Conservation (phyloP, 768 basidiomycete genomes). For the Russula earlei region DNA sequence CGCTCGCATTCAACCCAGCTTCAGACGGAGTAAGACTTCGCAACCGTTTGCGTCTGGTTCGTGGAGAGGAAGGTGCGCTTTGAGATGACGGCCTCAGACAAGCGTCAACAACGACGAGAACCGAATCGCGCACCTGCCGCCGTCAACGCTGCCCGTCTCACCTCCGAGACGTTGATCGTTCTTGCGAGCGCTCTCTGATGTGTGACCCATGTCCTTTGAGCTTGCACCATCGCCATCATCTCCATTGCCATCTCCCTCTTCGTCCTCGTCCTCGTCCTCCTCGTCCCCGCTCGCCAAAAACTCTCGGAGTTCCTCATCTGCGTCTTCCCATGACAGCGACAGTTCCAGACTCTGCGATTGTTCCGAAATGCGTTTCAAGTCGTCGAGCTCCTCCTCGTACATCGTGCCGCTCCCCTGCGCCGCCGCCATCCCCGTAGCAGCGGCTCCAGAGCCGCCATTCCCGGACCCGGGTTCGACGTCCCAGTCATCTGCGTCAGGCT, state of each 20-base stretch:
- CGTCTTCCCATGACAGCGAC: constrained; percentile 17
- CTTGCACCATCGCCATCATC: constrained; percentile 24
- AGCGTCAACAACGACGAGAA: not conserved
- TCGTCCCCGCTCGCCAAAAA: constrained; percentile 21
- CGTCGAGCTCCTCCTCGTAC: constrained; percentile 19
- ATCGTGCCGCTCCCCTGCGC: constrained; percentile 13
- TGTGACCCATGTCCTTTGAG: not conserved
- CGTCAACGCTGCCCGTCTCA: constrained; percentile 38
- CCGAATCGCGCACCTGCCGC: constrained; percentile 30
- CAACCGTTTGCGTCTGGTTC: constrained; percentile 52
- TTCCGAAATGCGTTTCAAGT: constrained; percentile 13
- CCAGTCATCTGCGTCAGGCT: constrained; percentile 62
- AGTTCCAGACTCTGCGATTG: constrained; percentile 12
- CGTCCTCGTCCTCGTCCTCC: constrained; percentile 28
- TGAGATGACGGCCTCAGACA: constrained; percentile 3
- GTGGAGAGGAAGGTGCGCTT: constrained; percentile 35
- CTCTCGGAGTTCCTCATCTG: constrained; percentile 15
- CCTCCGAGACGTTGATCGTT: constrained; percentile 41
- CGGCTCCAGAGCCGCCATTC: constrained; percentile 19
- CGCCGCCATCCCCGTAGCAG: constrained; percentile 10
- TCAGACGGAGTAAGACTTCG: constrained; percentile 68
- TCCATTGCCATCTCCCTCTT: constrained; percentile 32
- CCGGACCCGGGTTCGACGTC: constrained; percentile 34
- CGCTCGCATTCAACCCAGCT: constrained; percentile 28
- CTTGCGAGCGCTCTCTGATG: constrained; percentile 32